Conservation (phyloP, 2,329 filamentous ascomycete species). For the Coniochaeta sp. region DNA sequence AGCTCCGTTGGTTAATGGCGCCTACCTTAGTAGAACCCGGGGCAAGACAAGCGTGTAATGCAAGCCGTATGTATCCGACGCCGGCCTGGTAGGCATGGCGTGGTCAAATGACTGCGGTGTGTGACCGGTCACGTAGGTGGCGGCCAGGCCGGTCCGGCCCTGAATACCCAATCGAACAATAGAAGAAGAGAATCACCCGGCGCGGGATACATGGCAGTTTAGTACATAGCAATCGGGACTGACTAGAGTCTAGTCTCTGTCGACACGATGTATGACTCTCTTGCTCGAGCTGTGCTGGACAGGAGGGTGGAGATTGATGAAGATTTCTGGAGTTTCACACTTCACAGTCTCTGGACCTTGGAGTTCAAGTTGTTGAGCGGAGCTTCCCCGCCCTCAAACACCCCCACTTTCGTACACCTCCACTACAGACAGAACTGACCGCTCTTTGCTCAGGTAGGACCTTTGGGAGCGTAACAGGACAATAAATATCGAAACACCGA, state of each 20-base stretch:
- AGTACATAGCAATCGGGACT: too few relatives aligned
- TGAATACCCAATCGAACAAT: not conserved
- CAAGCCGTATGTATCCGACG: not conserved
- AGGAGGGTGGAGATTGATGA: too few relatives aligned
- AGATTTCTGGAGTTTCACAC: not conserved
- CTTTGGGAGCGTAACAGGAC: not conserved
- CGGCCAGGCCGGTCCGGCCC: not conserved
- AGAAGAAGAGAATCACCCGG: too few relatives aligned
- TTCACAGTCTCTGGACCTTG: too few relatives aligned
- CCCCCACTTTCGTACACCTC: not conserved
- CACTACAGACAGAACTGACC: not conserved
- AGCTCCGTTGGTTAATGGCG: not conserved
- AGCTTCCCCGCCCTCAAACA: not conserved
- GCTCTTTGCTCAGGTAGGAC: not conserved
- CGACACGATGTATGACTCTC: too few relatives aligned
- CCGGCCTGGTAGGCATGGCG: not conserved
- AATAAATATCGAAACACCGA: not conserved
- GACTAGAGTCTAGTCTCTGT: too few relatives aligned
- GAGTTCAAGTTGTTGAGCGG: not conserved
- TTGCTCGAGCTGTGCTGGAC: too few relatives aligned
- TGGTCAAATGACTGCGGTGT: not conserved
- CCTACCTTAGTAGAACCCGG: not conserved
- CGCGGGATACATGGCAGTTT: too few relatives aligned
- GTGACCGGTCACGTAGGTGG: not conserved
- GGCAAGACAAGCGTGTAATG: not conserved